These are phyloP conservation scores for Cyathus striatus DNA, from an alignment of 768 basidiomycete genomes.

Conservation along the genomic window DNA sequence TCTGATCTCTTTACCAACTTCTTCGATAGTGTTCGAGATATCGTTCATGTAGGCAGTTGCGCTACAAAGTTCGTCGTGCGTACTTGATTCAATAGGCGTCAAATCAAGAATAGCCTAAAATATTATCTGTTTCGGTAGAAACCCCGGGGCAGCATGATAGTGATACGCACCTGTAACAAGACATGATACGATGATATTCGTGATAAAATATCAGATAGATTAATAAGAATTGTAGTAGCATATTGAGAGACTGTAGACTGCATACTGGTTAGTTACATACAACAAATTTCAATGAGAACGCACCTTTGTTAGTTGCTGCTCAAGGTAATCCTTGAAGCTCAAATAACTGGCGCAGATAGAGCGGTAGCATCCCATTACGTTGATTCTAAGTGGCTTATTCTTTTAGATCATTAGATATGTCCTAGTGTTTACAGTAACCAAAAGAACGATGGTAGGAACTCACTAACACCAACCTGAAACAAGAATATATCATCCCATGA, in stretches of 20 bases:
- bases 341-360: conserved; percentile 28
- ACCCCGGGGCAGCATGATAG: no score
- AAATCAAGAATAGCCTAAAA: conserved; percentile 19
- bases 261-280: no score
- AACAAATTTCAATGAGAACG: no score
- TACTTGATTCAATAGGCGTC: conserved; percentile 18
- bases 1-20: conserved; percentile 30
- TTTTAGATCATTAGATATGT: no score
- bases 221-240: conserved; percentile 19
- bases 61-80: conserved; percentile 29
- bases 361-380: conserved; percentile 28
- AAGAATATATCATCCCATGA: conserved; percentile 21
- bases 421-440: no score
- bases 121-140: no score
- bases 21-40: conserved; percentile 27
- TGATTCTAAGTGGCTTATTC: conserved; percentile 19
- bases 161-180: conserved; percentile 26
- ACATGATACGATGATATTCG: conserved; percentile 22
- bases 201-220: conserved; percentile 25
- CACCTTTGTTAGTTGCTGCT: no score
- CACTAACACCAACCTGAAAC: conserved; percentile 11
- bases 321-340: conserved; percentile 18
- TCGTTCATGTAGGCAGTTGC: conserved; percentile 22
- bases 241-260: conserved; percentile 3
- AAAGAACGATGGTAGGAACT: no score